These are phyloP conservation scores for Citeromyces nyonsensis DNA, from an alignment of 805 yeast genomes.

Conservation along the genomic window DNA sequence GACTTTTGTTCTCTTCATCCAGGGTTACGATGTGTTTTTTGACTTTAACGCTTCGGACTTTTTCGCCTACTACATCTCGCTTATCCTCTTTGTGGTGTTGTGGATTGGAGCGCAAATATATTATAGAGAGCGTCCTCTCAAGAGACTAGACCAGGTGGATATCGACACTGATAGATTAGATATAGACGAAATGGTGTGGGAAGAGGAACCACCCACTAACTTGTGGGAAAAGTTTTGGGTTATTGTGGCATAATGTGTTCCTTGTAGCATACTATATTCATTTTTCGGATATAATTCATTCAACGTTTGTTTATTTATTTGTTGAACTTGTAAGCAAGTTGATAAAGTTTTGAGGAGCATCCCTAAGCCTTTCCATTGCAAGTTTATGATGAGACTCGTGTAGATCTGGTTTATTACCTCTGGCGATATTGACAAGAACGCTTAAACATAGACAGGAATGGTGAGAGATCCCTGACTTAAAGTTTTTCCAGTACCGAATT, in stretches of 20 bases:
- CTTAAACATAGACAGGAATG: no score
- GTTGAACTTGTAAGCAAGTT: slow-evolving; percentile 11
- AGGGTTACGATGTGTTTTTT: slow-evolving; percentile 58
- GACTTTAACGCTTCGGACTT: slow-evolving; percentile 36
- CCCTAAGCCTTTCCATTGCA: no score
- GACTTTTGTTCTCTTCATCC: slow-evolving; percentile 44
- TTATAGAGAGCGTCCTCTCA: slow-evolving; percentile 28
- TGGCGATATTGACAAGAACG: no score
- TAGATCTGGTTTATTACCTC: no score
- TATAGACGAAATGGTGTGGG: slow-evolving; percentile 45
- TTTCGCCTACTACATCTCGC: slow-evolving; percentile 59
- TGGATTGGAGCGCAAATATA: slow-evolving; percentile 35
- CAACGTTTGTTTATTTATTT: background rate
- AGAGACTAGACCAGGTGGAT: slow-evolving; percentile 47
- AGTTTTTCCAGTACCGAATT: no score
- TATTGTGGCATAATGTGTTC: slow-evolving; percentile 18
- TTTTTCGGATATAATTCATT: background rate
- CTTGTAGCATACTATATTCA: no score
- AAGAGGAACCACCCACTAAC: slow-evolving; percentile 32
- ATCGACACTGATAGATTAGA: slow-evolving; percentile 54
- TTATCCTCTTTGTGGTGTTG: slow-evolving; percentile 37
- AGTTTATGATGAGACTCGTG: no score
- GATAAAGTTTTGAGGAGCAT: slow-evolving; percentile 11
- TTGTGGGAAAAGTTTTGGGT: slow-evolving; percentile 43
- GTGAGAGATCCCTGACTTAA: no score